Conservation (phyloP, 495 filamentous ascomycete genomes). For the Aspergillus olivimuriae region DNA sequence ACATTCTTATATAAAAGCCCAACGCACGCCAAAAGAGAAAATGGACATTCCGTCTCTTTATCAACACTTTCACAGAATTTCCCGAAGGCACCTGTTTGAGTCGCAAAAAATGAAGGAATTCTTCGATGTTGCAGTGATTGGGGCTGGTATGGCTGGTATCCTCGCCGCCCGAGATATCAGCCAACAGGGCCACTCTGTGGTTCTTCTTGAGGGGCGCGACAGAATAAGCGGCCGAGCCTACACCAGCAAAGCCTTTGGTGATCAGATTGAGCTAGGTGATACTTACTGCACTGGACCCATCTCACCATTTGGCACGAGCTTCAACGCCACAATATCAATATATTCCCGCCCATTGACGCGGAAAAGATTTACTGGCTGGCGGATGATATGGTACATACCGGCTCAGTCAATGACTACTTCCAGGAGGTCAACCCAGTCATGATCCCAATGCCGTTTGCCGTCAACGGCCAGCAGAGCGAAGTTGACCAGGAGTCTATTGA, state of each 20-base stretch:
- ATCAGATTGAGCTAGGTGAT: too few species aligned
- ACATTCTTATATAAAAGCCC: background rate
- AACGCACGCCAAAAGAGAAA: background rate
- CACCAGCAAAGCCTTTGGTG: too few species aligned
- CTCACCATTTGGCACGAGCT: too few species aligned
- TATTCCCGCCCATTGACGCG: background rate
- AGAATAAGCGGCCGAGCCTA: too few species aligned
- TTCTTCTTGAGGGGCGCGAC: too few species aligned
- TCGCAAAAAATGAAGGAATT: background rate
- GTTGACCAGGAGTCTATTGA: background rate
- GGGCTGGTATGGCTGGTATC: background rate
- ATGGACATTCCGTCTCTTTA: background rate
- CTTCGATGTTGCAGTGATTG: background rate
- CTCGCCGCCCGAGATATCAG: background rate
- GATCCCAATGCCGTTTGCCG: background rate
- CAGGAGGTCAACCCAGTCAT: background rate
- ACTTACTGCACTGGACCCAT: too few species aligned
- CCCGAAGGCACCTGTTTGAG: background rate
- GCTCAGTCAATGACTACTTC: background rate
- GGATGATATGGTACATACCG: background rate
- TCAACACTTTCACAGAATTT: background rate
- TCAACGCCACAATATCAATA: background rate
- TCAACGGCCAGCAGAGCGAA: background rate
- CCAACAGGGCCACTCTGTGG: too few species aligned
- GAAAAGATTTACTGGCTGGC: background rate